A percentile compares a stretch with the other conserved stretches of the same genome.
These are phyloP conservation scores for Trypanosoma mega DNA, from an alignment of 208 protist species.

Conservation along the genomic window DNA sequence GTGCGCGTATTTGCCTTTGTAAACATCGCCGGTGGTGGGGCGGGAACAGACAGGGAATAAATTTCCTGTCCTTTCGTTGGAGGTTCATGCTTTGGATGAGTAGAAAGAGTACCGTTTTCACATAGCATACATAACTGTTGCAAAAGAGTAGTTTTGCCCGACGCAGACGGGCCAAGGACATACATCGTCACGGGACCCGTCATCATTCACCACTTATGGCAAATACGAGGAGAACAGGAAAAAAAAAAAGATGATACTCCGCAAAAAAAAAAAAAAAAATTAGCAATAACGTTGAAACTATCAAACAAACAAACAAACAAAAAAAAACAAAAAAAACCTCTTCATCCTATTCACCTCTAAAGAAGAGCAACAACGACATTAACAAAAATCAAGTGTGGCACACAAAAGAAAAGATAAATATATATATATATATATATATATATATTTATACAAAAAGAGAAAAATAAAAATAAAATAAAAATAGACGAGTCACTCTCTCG, in stretches of 20 bases:
- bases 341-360: too few species aligned
- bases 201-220: constrained; percentile 10
- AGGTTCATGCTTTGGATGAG: constrained; percentile 24
- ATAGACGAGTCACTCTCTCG: too few species aligned
- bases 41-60: constrained; percentile 24
- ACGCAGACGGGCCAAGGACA: constrained; percentile 61
- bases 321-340: constrained; percentile 1
- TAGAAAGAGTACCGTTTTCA: constrained; percentile 22
- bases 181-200: constrained; percentile 31
- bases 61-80: constrained; percentile 79
- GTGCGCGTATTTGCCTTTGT: constrained; percentile 2
- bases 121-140: constrained; percentile 46
- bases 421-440: too few species aligned
- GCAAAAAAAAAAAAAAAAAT: too few species aligned
- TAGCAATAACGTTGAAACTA: not conserved
- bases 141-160: constrained; percentile 73
- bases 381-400: too few species aligned
- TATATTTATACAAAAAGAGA: too few species aligned
- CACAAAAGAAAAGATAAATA: too few species aligned
- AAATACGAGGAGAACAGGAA: not conserved
- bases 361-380: too few species aligned
- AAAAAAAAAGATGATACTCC: constrained; percentile 1
- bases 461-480: too few species aligned
- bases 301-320: not conserved
- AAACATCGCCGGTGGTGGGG: constrained; percentile 4